Evolutionary conservation across 2,329 filamentous ascomycete genomes (phyloP).

Genomic region (Phoma sp.): DNA sequence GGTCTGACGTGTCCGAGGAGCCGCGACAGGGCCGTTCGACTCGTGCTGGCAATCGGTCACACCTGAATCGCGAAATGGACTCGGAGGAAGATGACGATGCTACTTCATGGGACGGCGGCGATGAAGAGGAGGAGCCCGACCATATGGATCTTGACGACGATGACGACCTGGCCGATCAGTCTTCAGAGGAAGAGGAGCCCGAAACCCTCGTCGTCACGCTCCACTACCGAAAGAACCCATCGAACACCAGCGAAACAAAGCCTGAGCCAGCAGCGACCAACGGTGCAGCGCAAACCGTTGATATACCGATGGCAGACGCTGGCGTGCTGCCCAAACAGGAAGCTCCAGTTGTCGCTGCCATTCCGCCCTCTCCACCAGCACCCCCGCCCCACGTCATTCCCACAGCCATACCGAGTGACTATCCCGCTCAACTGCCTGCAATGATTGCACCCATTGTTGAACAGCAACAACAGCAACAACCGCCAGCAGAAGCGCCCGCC

Average conservation of each 20-base stretch:
- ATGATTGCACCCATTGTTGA: conserved; percentile 2
- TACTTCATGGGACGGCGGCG: conserved; percentile 72
- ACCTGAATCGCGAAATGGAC: conserved; percentile 54
- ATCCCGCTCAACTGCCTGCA: conserved; percentile 2
- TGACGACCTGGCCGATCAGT: conserved; percentile 36
- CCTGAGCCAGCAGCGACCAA: background rate
- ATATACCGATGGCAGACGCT: background rate
- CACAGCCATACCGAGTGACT: conserved; percentile 14
- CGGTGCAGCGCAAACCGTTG: background rate
- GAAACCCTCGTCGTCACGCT: conserved; percentile 80
- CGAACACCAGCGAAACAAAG: background rate
- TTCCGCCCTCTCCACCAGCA: background rate
- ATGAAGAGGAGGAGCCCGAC: conserved; percentile 65
- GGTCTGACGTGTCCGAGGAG: conserved; percentile 56
- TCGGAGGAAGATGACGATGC: conserved; percentile 72
- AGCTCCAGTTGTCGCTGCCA: background rate
- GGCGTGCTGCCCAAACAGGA: background rate
- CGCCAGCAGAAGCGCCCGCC: conserved; percentile 4
- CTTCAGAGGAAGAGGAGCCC: conserved; percentile 49
- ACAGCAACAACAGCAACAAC: conserved; percentile 13
- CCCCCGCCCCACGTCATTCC: background rate
- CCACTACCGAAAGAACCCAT: conserved; percentile 33
- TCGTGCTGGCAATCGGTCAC: conserved; percentile 38
- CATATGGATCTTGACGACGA: conserved; percentile 67
- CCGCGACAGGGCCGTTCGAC: conserved; percentile 55